phyloP scores from a whole-genome alignment of 2,329 filamentous ascomycete genomes.

The Alternaria atra region DNA sequence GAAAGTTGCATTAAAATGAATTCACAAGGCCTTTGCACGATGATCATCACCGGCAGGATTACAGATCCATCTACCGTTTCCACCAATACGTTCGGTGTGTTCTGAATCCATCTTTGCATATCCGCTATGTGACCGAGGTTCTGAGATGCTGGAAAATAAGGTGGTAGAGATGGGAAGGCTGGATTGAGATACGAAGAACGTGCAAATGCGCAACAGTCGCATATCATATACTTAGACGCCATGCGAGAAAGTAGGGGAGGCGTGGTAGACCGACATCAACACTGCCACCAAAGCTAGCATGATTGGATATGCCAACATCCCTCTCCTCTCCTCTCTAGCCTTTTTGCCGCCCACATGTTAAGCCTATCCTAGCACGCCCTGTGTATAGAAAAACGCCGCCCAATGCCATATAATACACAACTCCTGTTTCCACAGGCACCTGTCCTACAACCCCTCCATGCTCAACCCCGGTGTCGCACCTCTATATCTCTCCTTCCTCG shows the following conservation, averaged over 20 bases:
- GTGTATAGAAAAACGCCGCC: background rate
- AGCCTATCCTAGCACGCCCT: background rate
- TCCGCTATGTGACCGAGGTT: no score
- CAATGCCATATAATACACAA: slow-evolving; percentile 1
- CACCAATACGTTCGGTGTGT: no score
- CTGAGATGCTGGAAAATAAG: no score
- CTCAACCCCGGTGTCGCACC: slow-evolving; percentile 7
- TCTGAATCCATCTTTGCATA: no score
- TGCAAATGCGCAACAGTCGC: no score
- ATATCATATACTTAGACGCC: no score
- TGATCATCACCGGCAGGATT: background rate
- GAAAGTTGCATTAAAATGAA: background rate
- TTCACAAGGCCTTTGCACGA: background rate
- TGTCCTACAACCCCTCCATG: slow-evolving; percentile 19
- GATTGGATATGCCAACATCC: background rate
- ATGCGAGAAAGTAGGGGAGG: background rate
- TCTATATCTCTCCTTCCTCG: slow-evolving; percentile 41
- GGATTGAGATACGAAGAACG: no score
- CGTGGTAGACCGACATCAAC: background rate
- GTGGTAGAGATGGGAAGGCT: no score
- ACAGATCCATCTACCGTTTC: background rate
- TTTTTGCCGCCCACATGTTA: background rate
- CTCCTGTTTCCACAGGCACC: background rate
- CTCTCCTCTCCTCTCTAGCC: background rate
- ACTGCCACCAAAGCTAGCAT: background rate